These are phyloP conservation scores for Laetiporus sulphureus DNA, from an alignment of 1,284 basidiomycete genomes.

Conservation along the genomic window DNA sequence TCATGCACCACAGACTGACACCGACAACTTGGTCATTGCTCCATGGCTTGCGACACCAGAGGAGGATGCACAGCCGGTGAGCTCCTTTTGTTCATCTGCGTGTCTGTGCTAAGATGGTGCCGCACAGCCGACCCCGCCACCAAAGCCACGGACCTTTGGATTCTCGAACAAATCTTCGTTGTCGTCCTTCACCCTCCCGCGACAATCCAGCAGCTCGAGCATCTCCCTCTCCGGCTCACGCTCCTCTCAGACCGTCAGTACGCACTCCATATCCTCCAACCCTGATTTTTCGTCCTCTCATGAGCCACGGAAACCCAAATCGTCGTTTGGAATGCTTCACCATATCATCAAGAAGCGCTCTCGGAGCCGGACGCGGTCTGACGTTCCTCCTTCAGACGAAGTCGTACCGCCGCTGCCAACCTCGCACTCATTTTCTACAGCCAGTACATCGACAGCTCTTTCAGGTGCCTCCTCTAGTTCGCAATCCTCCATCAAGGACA, in stretches of 20 bases:
- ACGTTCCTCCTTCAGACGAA: conserved; percentile 11
- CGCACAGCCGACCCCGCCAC: conserved; percentile 21
- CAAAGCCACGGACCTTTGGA: conserved; percentile 17
- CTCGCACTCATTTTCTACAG: conserved; percentile 19
- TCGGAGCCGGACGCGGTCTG: conserved; percentile 25
- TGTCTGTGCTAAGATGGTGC: background rate
- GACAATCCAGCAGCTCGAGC: conserved; percentile 18
- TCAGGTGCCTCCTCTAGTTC: conserved; percentile 31
- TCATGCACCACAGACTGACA: conserved; percentile 12
- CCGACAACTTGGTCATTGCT: conserved; percentile 14
- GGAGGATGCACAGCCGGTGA: conserved; percentile 7
- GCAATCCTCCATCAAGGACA: conserved; percentile 18
- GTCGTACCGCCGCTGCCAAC: conserved; percentile 16
- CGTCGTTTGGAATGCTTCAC: conserved; percentile 16
- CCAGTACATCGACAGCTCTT: conserved; percentile 24
- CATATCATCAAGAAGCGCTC: conserved; percentile 24
- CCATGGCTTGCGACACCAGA: conserved; percentile 14
- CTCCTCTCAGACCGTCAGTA: conserved; percentile 18
- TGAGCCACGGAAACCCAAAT: conserved; percentile 16
- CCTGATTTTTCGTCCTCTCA: conserved; percentile 12
- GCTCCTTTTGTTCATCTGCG: background rate
- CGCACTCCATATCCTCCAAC: conserved; percentile 11
- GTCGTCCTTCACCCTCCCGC: conserved; percentile 16
- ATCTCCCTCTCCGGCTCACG: conserved; percentile 17
- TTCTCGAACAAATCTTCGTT: conserved; percentile 20